Percentiles rank a stretch among this genome's conserved stretches.
Evolutionary conservation across 208 protist species (phyloP).

Genomic region (Leishmania turanica): DNA sequence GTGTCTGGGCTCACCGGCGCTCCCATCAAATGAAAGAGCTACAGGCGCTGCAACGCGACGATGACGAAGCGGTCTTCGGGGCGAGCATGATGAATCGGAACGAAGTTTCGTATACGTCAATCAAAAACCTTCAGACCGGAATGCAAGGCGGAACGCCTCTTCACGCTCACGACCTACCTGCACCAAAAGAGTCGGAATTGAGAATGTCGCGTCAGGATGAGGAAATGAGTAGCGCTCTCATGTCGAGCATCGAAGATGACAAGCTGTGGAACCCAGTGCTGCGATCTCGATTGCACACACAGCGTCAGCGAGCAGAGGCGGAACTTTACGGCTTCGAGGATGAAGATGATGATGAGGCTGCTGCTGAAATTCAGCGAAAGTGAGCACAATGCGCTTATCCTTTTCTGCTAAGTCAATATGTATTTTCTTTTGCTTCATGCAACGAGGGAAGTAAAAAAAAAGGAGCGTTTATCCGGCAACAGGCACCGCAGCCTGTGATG

Average conservation of each 20-base stretch:
- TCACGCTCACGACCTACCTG: slow-evolving; percentile 81
- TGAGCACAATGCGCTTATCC: not conserved
- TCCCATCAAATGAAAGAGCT: slow-evolving; percentile 91
- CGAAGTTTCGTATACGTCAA: slow-evolving; percentile 61
- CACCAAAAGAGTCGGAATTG: slow-evolving; percentile 75
- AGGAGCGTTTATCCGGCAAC: not conserved
- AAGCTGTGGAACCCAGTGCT: slow-evolving; percentile 92
- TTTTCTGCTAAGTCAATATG: not conserved
- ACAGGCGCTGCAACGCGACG: slow-evolving; percentile 83
- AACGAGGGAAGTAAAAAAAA: not conserved
- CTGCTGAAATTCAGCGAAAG: not conserved
- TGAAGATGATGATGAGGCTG: slow-evolving; percentile 57
- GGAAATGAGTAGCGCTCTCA: slow-evolving; percentile 88
- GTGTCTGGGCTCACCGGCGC: slow-evolving; percentile 84
- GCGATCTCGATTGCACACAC: slow-evolving; percentile 67
- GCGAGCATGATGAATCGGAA: slow-evolving; percentile 66
- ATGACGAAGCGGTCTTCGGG: slow-evolving; percentile 82
- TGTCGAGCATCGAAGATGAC: slow-evolving; percentile 91
- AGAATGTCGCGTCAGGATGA: slow-evolving; percentile 75
- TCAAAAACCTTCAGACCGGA: slow-evolving; percentile 78
- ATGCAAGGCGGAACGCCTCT: slow-evolving; percentile 85
- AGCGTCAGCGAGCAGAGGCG: slow-evolving; percentile 53
- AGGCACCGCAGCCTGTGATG: not conserved
- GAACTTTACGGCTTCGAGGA: slow-evolving; percentile 88
- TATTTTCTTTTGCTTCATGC: not conserved